Evolutionary conservation across 2,329 filamentous ascomycete genomes (phyloP).

Genomic region (Neospermospora avenae): DNA sequence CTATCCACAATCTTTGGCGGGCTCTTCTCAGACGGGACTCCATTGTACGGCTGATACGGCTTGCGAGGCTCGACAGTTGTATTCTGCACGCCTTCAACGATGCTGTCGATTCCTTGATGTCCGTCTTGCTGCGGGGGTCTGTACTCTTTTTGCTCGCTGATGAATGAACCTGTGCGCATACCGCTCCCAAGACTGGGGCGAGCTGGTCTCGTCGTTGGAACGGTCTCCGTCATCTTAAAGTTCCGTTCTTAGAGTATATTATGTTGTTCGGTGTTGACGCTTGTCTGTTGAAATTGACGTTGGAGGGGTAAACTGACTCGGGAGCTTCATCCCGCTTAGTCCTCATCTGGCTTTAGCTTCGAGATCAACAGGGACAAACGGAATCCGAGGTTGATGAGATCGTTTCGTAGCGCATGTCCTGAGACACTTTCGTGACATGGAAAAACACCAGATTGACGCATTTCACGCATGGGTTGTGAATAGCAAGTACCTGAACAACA

Average conservation of each 20-base stretch:
- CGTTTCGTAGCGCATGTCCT: not conserved
- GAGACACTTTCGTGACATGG: not conserved
- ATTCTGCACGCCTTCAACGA: conserved; percentile 53
- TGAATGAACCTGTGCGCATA: conserved; percentile 60
- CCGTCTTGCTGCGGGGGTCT: conserved; percentile 52
- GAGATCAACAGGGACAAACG: not conserved
- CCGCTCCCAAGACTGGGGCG: conserved; percentile 31
- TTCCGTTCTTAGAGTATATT: not conserved
- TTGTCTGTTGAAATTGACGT: not conserved
- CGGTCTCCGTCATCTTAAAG: conserved; percentile 20
- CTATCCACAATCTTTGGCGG: conserved; percentile 60
- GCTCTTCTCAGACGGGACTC: conserved; percentile 56
- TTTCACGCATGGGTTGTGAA: too few species aligned
- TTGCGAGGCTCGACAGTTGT: conserved; percentile 41
- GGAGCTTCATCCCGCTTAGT: too few species aligned
- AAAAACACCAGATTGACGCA: not conserved
- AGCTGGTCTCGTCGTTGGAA: conserved; percentile 17
- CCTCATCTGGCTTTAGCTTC: not conserved
- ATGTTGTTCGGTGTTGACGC: not conserved
- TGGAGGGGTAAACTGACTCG: not conserved
- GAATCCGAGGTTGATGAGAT: too few species aligned
- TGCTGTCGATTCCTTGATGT: conserved; percentile 60
- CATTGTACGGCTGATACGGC: conserved; percentile 51
- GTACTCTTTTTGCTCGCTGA: conserved; percentile 62
- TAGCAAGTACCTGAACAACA: too few species aligned